Evolutionary conservation across 129 eudicot genomes (phyloP), one percentile per base, ranked within the genome.

Genomic region (Centella asiatica): DNA sequence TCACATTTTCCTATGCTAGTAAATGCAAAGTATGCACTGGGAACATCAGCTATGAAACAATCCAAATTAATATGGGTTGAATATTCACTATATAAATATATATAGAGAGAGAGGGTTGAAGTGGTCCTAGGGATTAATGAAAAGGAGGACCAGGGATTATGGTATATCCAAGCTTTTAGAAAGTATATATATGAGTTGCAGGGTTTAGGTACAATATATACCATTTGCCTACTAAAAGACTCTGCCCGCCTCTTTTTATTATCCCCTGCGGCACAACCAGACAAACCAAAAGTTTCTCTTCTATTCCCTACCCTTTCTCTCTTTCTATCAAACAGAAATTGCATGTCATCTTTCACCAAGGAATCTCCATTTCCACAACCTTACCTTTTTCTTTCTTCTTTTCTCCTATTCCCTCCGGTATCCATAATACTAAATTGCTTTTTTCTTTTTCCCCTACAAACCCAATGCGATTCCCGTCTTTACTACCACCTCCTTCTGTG

Each of bases 111-210:
- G 72, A 62, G 74, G 68, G 81, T 61, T 67, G 48, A 29, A 32
- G 81, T 76, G 84, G 80, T 72, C 79, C 78, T 74, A 47, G 70
- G 76, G 72, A 77, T 67, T 77, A 79, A 73, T 64, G 79, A 72
- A 75, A 33, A 63, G 66, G 25, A 44, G 75, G 25, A 51, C 60
- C 68, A 67, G 62, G 74, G 58, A 42, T 66, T 70, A 73, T 75
- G 81, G 81, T 78, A 78, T 81, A 81, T 82, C 79, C 87, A 81
- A 78, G 86, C 95, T 76, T 87, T 87, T 78, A 78, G 84, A 78
- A 87, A 84, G 85, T 76, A 74, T 74, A 67, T 37, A 58, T 68
- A 48, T 62, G 64, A 80, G 85, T 62, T 64, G 82, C 74, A 81
- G 79, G 71, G 70, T 72, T 80, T 76, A 87, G 90, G 88, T 77